A percentile compares a stretch with the other conserved stretches of the same genome.
phyloP scores from a whole-genome alignment of 805 yeast species.

The Kluyveromyces siamensis region DNA sequence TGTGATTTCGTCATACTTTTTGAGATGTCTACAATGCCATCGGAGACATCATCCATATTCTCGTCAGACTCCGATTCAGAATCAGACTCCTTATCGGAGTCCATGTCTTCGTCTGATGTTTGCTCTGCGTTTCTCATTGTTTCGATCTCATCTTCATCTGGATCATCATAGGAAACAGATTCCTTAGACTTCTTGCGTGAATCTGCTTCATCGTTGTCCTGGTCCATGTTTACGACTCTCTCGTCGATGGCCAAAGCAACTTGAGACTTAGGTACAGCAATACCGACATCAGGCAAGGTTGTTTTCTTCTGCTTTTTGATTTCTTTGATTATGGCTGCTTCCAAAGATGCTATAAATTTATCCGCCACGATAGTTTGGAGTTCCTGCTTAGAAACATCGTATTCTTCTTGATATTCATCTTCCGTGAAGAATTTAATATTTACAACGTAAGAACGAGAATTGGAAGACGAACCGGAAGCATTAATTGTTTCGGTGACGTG shows the following conservation, averaged over 20 bases:
- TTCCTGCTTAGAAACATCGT: slow-evolving; percentile 75
- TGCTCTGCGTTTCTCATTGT: slow-evolving; percentile 78
- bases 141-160: slow-evolving; percentile 91
- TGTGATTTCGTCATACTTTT: slow-evolving; percentile 48
- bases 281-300: slow-evolving; percentile 54
- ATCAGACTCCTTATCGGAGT: slow-evolving; percentile 30
- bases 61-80: slow-evolving; percentile 37
- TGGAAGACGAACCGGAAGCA: slow-evolving; percentile 36
- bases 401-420: slow-evolving; percentile 74
- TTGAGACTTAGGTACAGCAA: slow-evolving; percentile 55
- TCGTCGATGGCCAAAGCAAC: slow-evolving; percentile 34
- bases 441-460: slow-evolving; percentile 65
- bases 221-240: slow-evolving; percentile 32
- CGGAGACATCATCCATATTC: slow-evolving; percentile 25
- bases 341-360: slow-evolving; percentile 62
- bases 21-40: slow-evolving; percentile 17
- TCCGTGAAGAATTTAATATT: slow-evolving; percentile 66
- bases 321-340: slow-evolving; percentile 67
- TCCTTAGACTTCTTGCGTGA: slow-evolving; percentile 61
- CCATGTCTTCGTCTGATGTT: slow-evolving; percentile 56
- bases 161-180: slow-evolving; percentile 86
- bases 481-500: slow-evolving; percentile 85
- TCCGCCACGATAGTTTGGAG: slow-evolving; percentile 60
- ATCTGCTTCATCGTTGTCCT: slow-evolving; percentile 47
- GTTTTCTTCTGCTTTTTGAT: slow-evolving; percentile 67